Evolutionary conservation across 2,329 filamentous ascomycete species (phyloP).

Genomic region (Periglandula ipomoeae): DNA sequence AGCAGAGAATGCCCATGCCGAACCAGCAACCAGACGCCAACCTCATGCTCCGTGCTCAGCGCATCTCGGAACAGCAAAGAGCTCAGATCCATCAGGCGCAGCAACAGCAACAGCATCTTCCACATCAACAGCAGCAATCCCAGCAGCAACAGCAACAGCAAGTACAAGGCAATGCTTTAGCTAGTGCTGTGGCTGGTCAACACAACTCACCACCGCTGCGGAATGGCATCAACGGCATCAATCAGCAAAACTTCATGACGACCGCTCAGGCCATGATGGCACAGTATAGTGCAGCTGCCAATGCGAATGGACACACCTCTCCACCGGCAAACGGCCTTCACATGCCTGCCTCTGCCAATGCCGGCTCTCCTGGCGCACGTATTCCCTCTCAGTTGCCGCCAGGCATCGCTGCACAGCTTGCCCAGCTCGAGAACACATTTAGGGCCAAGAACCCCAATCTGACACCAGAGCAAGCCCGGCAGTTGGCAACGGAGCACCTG

Average conservation of each 20-base stretch:
- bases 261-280: constrained; percentile 46
- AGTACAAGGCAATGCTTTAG: constrained; percentile 16
- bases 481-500: constrained; percentile 42
- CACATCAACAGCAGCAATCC: constrained; percentile 16
- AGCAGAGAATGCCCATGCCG: constrained; percentile 49
- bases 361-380: constrained; percentile 31
- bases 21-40: constrained; percentile 38
- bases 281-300: constrained; percentile 32
- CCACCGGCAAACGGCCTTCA: constrained; percentile 37
- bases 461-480: constrained; percentile 38
- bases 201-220: constrained; percentile 37
- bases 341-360: constrained; percentile 35
- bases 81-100: constrained; percentile 38
- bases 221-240: constrained; percentile 32
- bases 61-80: constrained; percentile 57
- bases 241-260: constrained; percentile 43
- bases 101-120: constrained; percentile 24
- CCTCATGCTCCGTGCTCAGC: constrained; percentile 54
- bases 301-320: constrained; percentile 33
- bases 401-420: constrained; percentile 38
- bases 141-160: constrained; percentile 22
- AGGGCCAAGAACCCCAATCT: constrained; percentile 41
- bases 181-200: constrained; percentile 25
- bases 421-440: constrained; percentile 42
- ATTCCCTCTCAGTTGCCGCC: constrained; percentile 36